Conservation (phyloP, 2,329 filamentous ascomycete species). For the Epichloe scottii region DNA sequence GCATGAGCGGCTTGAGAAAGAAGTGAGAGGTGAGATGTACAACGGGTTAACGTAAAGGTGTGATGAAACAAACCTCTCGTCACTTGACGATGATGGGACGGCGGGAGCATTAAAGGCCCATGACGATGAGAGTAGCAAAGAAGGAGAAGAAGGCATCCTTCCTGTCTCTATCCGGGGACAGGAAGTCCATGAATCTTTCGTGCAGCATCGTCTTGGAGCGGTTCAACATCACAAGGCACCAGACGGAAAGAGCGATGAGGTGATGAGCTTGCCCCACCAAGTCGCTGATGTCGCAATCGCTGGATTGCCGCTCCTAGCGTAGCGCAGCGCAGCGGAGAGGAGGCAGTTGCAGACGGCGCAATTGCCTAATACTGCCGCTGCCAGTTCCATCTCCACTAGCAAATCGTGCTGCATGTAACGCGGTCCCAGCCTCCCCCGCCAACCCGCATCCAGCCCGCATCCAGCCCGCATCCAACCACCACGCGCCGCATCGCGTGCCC, state of each 20-base stretch:
- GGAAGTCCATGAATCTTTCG: not conserved
- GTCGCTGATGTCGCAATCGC: constrained; percentile 7
- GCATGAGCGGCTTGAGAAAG: not conserved
- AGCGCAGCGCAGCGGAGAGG: constrained; percentile 1
- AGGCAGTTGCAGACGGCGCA: not conserved
- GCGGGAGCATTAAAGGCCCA: not conserved
- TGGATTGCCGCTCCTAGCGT: constrained; percentile 1
- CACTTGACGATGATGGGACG: not conserved
- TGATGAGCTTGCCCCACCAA: constrained; percentile 4
- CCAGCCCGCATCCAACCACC: not conserved
- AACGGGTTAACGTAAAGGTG: not conserved
- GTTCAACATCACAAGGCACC: not conserved
- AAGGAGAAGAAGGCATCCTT: not conserved
- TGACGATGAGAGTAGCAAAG: not conserved
- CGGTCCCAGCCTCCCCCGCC: not conserved
- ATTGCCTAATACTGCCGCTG: too few relatives aligned
- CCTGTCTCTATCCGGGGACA: not conserved
- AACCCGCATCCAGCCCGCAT: not conserved
- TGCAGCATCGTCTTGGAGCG: too few relatives aligned
- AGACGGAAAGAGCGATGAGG: constrained; percentile 5
- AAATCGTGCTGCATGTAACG: not conserved
- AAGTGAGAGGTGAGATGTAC: not conserved
- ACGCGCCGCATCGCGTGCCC: not conserved
- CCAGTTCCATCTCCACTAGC: not conserved
- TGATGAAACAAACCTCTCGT: not conserved